Conservation (phyloP, 306 rosid genomes). For the Vigna radiata region DNA sequence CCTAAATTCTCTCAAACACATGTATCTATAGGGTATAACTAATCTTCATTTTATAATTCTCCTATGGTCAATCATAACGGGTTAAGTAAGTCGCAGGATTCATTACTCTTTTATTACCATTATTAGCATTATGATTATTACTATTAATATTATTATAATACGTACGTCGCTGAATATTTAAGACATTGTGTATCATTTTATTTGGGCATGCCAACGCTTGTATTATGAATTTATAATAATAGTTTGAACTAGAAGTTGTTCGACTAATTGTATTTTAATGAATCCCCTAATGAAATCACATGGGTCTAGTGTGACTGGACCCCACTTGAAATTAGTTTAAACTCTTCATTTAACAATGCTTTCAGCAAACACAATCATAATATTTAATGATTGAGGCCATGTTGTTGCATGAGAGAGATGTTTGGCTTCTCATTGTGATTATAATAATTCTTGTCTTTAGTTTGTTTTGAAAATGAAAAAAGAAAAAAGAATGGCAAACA, state of each 20-base stretch:
- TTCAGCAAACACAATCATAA: slow-evolving; percentile 52
- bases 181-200: slow-evolving; percentile 47
- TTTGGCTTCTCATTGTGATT: slow-evolving; percentile 53
- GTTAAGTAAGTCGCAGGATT: slow-evolving; percentile 48
- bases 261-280: slow-evolving; percentile 48
- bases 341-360: slow-evolving; percentile 55
- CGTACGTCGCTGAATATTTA: slow-evolving; percentile 42
- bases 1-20: slow-evolving; percentile 51
- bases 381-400: slow-evolving; percentile 66
- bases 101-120: slow-evolving; percentile 30
- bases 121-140: slow-evolving; percentile 8
- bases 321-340: slow-evolving; percentile 59
- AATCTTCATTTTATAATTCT: slow-evolving; percentile 35
- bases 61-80: slow-evolving; percentile 54
- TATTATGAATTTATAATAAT: slow-evolving; percentile 41
- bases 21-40: slow-evolving; percentile 44
- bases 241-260: slow-evolving; percentile 53
- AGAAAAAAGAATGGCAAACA: slow-evolving; percentile 37
- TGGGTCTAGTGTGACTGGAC: slow-evolving; percentile 64
- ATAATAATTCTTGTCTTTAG: slow-evolving; percentile 41
- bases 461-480: too few species aligned
- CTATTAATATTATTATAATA: slow-evolving; percentile 5
- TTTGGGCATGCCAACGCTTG: slow-evolving; percentile 58
- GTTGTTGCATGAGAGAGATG: slow-evolving; percentile 70
- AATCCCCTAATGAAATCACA: slow-evolving; percentile 64